These are phyloP conservation scores for Blastobotrys mokoenaii DNA, from an alignment of 805 yeast genomes.

Conservation along the genomic window DNA sequence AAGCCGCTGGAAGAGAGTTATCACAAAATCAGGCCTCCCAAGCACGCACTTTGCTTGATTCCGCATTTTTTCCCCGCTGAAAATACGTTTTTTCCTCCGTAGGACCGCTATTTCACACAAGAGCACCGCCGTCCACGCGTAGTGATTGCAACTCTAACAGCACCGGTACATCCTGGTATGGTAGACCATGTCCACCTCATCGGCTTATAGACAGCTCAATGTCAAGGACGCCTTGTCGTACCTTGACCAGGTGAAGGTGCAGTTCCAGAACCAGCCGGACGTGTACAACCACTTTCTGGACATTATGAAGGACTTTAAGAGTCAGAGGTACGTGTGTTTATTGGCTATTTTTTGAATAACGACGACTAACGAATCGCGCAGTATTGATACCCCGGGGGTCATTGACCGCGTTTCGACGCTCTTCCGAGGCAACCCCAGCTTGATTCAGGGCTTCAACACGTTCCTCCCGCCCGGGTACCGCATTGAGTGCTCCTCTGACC, in stretches of 20 bases:
- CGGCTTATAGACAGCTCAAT: constrained; percentile 56
- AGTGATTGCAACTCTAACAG: too few relatives aligned
- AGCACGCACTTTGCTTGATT: too few relatives aligned
- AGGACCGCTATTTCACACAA: too few relatives aligned
- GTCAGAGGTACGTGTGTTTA: constrained; percentile 53
- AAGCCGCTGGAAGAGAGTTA: too few relatives aligned
- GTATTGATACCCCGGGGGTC: constrained; percentile 95
- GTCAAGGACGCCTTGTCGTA: constrained; percentile 95
- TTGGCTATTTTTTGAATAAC: background rate
- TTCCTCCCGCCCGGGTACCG: constrained; percentile 93
- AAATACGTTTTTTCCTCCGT: too few relatives aligned
- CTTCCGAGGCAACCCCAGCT: constrained; percentile 83
- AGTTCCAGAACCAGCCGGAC: constrained; percentile 86
- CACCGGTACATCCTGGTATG: too few relatives aligned
- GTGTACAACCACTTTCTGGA: constrained; percentile 94
- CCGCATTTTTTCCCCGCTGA: too few relatives aligned
- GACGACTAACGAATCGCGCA: constrained; percentile 7
- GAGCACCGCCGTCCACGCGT: too few relatives aligned
- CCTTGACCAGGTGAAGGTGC: constrained; percentile 90
- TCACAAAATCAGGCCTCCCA: too few relatives aligned
- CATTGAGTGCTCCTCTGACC: constrained; percentile 83
- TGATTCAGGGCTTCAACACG: constrained; percentile 96
- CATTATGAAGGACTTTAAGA: constrained; percentile 97
- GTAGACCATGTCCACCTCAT: constrained; percentile 15
- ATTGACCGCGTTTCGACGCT: constrained; percentile 88